phyloP scores from a whole-genome alignment of 1,139 yeast species.

The Scheffersomyces lignicola region DNA sequence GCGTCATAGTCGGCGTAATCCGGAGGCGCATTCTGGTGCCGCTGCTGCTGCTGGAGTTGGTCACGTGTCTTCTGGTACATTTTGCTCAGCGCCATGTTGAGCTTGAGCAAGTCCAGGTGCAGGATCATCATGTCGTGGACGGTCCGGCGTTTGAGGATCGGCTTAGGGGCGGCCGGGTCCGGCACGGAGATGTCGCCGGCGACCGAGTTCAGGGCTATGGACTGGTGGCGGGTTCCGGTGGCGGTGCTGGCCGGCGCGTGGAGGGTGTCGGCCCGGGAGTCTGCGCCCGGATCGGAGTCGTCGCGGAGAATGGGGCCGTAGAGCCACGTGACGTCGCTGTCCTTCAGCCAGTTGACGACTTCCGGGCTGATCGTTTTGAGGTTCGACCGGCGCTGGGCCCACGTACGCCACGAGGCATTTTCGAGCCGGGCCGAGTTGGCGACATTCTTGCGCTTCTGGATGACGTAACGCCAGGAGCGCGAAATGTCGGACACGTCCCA shows the following conservation, averaged over 20 bases:
- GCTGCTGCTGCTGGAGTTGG: slow-evolving; percentile 13
- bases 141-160: slow-evolving; percentile 79
- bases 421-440: slow-evolving; percentile 70
- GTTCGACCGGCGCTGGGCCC: slow-evolving; percentile 75
- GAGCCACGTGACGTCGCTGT: slow-evolving; percentile 78
- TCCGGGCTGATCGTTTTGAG: slow-evolving; percentile 72
- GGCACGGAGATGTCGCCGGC: slow-evolving; percentile 45
- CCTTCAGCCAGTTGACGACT: slow-evolving; percentile 76
- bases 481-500: slow-evolving; percentile 96
- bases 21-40: slow-evolving; percentile 25
- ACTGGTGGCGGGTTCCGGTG: slow-evolving; percentile 17
- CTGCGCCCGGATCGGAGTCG: slow-evolving; percentile 30
- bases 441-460: slow-evolving; percentile 71
- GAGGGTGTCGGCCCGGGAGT: too few relatives aligned
- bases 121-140: slow-evolving; percentile 73
- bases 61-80: slow-evolving; percentile 27
- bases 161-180: slow-evolving; percentile 47
- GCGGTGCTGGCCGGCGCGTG: slow-evolving; percentile 20
- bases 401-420: slow-evolving; percentile 83
- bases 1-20: slow-evolving; percentile 57
- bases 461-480: slow-evolving; percentile 92
- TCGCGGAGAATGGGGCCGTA: slow-evolving; percentile 73
- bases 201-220: slow-evolving; percentile 43
- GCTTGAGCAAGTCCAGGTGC: slow-evolving; percentile 51
- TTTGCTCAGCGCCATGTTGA: slow-evolving; percentile 45